These are phyloP conservation scores for Flueggea neowawraea DNA, from an alignment of 441 rosid species.

Conservation along the genomic window DNA sequence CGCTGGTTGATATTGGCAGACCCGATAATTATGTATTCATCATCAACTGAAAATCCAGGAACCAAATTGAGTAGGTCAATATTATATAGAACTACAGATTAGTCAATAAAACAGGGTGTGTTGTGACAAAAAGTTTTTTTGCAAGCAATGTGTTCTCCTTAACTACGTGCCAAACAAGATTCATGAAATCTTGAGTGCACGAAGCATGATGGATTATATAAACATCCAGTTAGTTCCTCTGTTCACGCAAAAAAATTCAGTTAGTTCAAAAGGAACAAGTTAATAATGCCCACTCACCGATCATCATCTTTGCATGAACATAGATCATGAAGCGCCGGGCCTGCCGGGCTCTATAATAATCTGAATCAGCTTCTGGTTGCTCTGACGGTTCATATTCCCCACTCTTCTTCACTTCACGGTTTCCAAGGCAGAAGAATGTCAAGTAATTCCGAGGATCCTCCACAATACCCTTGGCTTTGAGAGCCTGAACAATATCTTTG, in stretches of 20 bases:
- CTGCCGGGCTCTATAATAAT: constrained; percentile 82
- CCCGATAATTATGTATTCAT: constrained; percentile 88
- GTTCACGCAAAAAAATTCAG: not conserved
- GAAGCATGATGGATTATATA: no score
- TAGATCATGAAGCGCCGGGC: constrained; percentile 98
- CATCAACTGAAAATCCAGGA: constrained; percentile 67
- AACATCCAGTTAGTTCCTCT: no score
- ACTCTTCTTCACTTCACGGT: constrained; percentile 83
- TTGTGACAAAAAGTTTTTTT: no score
- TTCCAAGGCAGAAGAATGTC: constrained; percentile 95
- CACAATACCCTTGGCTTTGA: constrained; percentile 56
- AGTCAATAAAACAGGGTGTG: no score
- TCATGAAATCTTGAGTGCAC: no score
- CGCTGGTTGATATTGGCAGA: constrained; percentile 99
- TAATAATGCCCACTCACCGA: constrained; percentile 44
- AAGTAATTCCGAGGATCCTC: constrained; percentile 92
- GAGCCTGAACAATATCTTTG: constrained; percentile 71
- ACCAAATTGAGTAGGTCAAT: not conserved
- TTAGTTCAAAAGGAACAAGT: not conserved
- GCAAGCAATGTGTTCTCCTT: no score
- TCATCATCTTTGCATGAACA: constrained; percentile 99
- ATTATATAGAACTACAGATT: no score
- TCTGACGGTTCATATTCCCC: constrained; percentile 95
- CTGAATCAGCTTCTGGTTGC: constrained; percentile 75
- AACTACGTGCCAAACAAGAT: no score